Base-by-base conservation (phyloP, 2,329 filamentous ascomycete genomes). In the Acarospora socialis region DNA sequence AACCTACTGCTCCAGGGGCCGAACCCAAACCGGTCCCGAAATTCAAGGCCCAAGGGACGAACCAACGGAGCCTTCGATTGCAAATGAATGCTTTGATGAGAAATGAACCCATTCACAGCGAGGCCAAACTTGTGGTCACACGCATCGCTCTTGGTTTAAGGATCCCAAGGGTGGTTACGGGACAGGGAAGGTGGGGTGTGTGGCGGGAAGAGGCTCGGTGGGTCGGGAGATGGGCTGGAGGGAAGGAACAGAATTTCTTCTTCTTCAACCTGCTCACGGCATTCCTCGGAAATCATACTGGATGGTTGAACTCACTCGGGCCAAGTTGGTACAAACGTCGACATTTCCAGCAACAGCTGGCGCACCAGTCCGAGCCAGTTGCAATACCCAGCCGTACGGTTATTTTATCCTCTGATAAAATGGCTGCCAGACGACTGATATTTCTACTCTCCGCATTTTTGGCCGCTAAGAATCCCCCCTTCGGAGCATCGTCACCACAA, bases 141-240 rank as follows among this genome's bases (percentile, higher is more conserved):
- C 58, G 69, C 24, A 62, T 73, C 9, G 59, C 63, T 8, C 56
- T 61, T 28, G 68, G 66, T 30, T 59, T 73, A 43, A 62, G 65
- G 38, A 68, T 68, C 19, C 68, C 67, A 10, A 60, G 63, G 29
- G 69, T 71, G 7, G 53, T 66, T 34, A 69, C 68, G 3, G 69
- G 69, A 3, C 68, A 73, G 42, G 66, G 64, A 30, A 61, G 66
- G 36, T 73, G 68, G 65, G 68, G 67, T 7, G 61, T 71, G 7
- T 73, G 69, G 69, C 61, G 68, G 34, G 68, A 73, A 41, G 69
- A 73, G 50, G 66, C 68, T 23, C 59, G 68, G 39, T 70, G 64
- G 50, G 63, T 73, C 24, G 61, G 63, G n/a, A 59, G 62, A 27
- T 63, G 59, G 41, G 59, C 68, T 24, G 66, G 66, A 19, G 57